Base-by-base conservation (phyloP, 164 flowering plant species). In the Sextonia rubra region DNA sequence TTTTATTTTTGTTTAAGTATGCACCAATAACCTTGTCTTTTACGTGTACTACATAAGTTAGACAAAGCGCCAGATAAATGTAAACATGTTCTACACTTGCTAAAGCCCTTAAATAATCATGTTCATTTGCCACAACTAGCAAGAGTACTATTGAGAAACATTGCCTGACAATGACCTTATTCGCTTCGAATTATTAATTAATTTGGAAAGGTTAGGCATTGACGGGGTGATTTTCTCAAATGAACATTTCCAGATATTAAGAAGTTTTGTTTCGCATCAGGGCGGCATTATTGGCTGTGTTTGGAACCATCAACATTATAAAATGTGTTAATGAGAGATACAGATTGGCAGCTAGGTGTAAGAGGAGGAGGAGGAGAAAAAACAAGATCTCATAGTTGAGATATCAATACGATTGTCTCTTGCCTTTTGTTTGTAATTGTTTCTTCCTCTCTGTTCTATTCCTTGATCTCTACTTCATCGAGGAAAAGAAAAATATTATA, bases 51-150 rank as follows among this genome's bases (percentile, higher is more conserved):
- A 58, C 56, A 3, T 47, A 29, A 49, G 9, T 70, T 60, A 77
- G 81, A 81, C 86, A 81, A 60, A 64, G 17, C 52, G 47, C 73
- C 63, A 71, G 11, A 73, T 75, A 20, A 71, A 30, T 23, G 79
- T 73, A 80, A 37, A 77, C 83, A 80, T 84, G 80, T 80, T 82
- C 74, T 66, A 80, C 73, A 60, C 60, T 74, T 80, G 80, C 68
- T 52, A 47, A 15, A 12, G 8, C 68, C 22, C 26, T 73, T 48
- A 55, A 47, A 11, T 55, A 62, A 25, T n/a, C 8, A 23, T 66
- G 70, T 66, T 52, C 47, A 48, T 64, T 23, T 3, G 29, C 22
- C 27, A 61, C 12, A 61, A 61, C 25, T 61, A 5, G 64, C 29
- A 22, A 61, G 27, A 22, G 14, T 61, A 17, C n/a, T 12, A 6